Base-by-base conservation (phyloP, 208 protist species). In the Leishmania tropica region DNA sequence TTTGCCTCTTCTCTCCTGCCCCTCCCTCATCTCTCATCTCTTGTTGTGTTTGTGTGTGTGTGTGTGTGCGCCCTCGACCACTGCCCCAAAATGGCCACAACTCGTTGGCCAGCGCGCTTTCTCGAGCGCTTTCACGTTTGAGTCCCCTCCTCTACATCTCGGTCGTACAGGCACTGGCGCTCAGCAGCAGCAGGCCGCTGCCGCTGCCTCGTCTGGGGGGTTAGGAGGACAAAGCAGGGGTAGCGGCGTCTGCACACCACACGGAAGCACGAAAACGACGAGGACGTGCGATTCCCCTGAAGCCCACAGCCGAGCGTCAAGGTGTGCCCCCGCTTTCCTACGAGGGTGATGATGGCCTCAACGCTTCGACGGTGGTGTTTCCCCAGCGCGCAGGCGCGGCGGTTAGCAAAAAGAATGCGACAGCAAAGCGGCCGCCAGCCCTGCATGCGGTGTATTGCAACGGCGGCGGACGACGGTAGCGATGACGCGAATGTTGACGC, bases 391-490 rank as follows among this genome's bases (percentile, higher is more conserved):
- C 5, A 48, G 45, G 45, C 1, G 88, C 88, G 4, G 76, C 84
- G 3, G 84, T 93, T 11, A 87, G 93, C 80, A 85, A 84, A 28
- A 71, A 51, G 42, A 86, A 92, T 35, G 83, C 79, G n/a, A 83
- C 89, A 2, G 62, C 83, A 28, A 86, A 88, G 58, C 51, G 73
- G 37, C 72, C 75, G 37, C 88, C 92, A 17, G 81, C 90, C 1
- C 74, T 95, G 37, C 87, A 94, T 81, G 58, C 77, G 1, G 90
- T 90, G 3, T 92, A 86, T 79, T 92, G 83, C 87, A 85, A 83
- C 15, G 86, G 90, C 51, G 86, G 94, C 56, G 89, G 24, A 24
- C 56, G 3, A 15, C 7, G 5, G 5, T 62, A 24, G 56, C 28
- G 24, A 31, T 11, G 81, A 86, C 8, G 70, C 47, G 4, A 86